Base-by-base conservation (phyloP, 192 early-diverging fungal genomes). In the Phlyctochytrium arcticum region DNA sequence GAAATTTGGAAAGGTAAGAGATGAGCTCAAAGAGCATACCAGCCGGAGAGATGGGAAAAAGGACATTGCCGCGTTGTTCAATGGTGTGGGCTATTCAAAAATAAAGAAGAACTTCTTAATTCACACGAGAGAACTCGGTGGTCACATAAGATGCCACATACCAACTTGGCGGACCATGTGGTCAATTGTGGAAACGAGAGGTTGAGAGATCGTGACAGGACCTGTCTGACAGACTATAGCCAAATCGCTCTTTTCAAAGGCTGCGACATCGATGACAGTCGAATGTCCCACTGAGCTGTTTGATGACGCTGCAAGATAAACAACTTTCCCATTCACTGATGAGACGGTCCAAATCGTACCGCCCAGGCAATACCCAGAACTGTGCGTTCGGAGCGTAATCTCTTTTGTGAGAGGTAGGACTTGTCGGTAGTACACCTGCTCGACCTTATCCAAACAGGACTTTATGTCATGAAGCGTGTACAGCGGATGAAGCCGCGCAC, bases 11-110 rank as follows among this genome's bases (percentile, higher is more conserved):
- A 17, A 90, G 71, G 23, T 84, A 70, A 36, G 81, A 78, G 6
- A 94, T 60, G 6, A 94, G 68, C 67, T 94, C 92, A 69, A 86
- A 90, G 0, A 91, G 75, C 6, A 84, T 75, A 15, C 92, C 92
- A 35, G 79, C 85, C 3, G 88, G 82, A 60, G 83, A 60, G 31
- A 85, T 76, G 2, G 88, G 76, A 35, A 94, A 76, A 15, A 94
- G 51, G 9, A 90, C 87, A 62, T 91, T 89, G 12, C 85, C 82
- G 8, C 82, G 64, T 30, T 78, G 70, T 39, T 79, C 75, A 21
- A 85, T 50, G 9, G 80, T 74, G 8, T 71, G 48, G 12, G 75
- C 74, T 39, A 73, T 71, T 3, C 71, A 74, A 21, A 73, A 29
- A 44, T n/a, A n/a, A n/a, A n/a, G 39, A n/a, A 44, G 21, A 44